These are phyloP conservation scores for Telfairia occidentalis DNA, from an alignment of 331 rosid species.

Conservation along the genomic window DNA sequence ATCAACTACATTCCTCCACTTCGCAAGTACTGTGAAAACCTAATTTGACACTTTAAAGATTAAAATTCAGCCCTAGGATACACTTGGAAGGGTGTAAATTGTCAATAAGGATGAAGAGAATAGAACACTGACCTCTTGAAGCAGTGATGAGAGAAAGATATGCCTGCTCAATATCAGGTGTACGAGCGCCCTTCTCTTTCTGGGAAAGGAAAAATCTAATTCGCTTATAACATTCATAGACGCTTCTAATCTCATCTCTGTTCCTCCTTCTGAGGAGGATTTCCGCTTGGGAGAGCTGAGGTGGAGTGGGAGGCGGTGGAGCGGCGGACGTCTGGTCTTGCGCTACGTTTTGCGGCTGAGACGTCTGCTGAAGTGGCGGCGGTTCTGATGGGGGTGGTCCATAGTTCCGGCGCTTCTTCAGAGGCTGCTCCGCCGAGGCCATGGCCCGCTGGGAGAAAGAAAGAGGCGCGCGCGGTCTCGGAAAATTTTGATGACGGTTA, in stretches of 20 bases:
- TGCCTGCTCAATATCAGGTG: conserved; percentile 40
- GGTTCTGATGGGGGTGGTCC: conserved; percentile 19
- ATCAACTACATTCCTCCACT: neutral
- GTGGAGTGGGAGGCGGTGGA: conserved; percentile 20
- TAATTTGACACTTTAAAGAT: neutral
- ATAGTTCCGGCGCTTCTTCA: conserved; percentile 43
- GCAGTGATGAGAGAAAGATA: conserved; percentile 46
- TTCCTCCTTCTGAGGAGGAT: conserved; percentile 28
- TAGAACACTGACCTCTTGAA: conserved; percentile 32
- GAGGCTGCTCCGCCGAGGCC: conserved; percentile 46
- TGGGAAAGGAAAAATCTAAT: conserved; percentile 34
- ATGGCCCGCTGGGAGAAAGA: conserved; percentile 19
- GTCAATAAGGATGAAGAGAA: neutral
- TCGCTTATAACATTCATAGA: conserved; percentile 42
- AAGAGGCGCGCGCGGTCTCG: neutral
- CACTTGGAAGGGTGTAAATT: neutral
- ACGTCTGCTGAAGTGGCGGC: neutral
- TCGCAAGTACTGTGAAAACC: neutral
- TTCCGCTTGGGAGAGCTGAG: conserved; percentile 29
- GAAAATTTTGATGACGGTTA: neutral
- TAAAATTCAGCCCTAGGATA: neutral
- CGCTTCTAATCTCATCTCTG: conserved; percentile 44
- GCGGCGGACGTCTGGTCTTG: conserved; percentile 4
- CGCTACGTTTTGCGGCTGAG: conserved; percentile 19
- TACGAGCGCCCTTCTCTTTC: conserved; percentile 20